These are phyloP conservation scores for Corchorus capsularis DNA, from an alignment of 345 rosid genomes.

Conservation along the genomic window DNA sequence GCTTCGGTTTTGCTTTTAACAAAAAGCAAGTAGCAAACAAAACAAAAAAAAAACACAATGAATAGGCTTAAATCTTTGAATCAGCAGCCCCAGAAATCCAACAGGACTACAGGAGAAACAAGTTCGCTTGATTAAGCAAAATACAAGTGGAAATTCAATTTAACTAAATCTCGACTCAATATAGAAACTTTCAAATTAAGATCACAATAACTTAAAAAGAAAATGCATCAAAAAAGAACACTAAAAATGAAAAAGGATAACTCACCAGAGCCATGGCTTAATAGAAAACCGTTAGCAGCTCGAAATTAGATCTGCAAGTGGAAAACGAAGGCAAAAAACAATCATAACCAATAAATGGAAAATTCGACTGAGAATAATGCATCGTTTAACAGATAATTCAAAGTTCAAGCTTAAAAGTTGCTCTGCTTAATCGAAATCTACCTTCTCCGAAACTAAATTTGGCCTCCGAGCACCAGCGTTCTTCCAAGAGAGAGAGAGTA, in stretches of 20 bases:
- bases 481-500: neutral
- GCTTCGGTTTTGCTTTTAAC: neutral
- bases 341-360: neutral
- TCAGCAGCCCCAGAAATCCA: neutral
- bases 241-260: neutral
- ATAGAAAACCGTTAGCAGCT: conserved; percentile 36
- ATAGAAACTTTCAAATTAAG: neutral
- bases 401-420: neutral
- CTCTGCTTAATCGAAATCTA: neutral
- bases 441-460: neutral
- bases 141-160: neutral
- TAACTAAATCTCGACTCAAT: neutral
- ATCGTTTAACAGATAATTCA: neutral
- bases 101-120: neutral
- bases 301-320: conserved; percentile 53
- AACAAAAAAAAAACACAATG: too few species aligned
- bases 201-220: neutral
- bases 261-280: conserved; percentile 82
- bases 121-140: neutral
- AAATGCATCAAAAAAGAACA: neutral
- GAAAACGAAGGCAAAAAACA: neutral
- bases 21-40: neutral
- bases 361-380: neutral
- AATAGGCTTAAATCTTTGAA: neutral
- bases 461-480: neutral